A percentile compares a stretch with the other conserved stretches of the same genome.
phyloP scores from a whole-genome alignment of 73 alveolate genomes.

The Stentor coeruleus region DNA sequence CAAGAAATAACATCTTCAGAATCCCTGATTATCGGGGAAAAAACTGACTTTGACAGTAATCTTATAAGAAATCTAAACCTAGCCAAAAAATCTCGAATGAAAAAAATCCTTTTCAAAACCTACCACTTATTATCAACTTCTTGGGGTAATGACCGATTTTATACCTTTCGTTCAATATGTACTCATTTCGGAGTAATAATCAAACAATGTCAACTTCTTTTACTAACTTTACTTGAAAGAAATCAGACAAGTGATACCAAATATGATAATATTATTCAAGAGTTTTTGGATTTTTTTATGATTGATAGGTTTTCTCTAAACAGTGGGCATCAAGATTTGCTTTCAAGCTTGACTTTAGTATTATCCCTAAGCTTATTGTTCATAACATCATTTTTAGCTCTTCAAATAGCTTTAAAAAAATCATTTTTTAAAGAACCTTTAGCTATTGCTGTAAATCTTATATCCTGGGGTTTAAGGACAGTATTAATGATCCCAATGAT shows the following conservation, averaged over 20 bases:
- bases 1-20: too few relatives aligned
- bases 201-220: background rate
- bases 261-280: too few relatives aligned
- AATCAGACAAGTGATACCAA: too few relatives aligned
- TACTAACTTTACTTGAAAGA: background rate
- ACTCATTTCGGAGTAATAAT: too few relatives aligned
- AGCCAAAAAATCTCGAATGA: too few relatives aligned
- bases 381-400: too few relatives aligned
- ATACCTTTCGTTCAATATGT: background rate
- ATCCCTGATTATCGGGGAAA: too few relatives aligned
- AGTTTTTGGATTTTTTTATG: background rate
- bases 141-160: background rate
- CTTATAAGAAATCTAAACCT: too few relatives aligned
- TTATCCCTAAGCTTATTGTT: background rate
- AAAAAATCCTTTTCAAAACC: background rate
- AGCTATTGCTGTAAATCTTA: background rate
- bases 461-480: background rate
- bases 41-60: too few relatives aligned
- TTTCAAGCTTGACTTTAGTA: background rate
- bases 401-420: too few relatives aligned
- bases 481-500: background rate
- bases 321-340: background rate
- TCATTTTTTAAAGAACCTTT: too few relatives aligned
- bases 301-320: background rate
- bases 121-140: background rate